These are phyloP conservation scores for Jimgerdemannia flammicorona DNA, from an alignment of 192 early-diverging fungal species.

Conservation along the genomic window DNA sequence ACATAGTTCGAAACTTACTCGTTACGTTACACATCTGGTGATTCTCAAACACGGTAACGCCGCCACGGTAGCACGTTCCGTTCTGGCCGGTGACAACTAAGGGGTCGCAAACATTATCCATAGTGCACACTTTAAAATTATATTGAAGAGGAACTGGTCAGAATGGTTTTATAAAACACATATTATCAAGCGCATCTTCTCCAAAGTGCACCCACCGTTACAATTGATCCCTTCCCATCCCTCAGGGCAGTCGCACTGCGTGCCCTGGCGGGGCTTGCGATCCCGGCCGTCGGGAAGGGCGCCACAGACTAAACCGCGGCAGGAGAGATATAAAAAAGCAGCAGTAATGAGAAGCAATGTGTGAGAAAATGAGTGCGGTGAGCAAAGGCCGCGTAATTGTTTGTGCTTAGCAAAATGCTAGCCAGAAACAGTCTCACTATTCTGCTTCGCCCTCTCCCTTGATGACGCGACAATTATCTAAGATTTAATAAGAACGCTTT, in stretches of 20 bases:
- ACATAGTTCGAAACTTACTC: constrained; percentile 41
- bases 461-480: too few relatives aligned
- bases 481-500: too few relatives aligned
- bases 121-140: constrained; percentile 48
- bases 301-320: constrained; percentile 57
- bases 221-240: constrained; percentile 95
- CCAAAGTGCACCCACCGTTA: constrained; percentile 54
- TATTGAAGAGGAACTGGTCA: not conserved
- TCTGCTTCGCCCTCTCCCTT: too few relatives aligned
- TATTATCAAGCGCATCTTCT: too few relatives aligned
- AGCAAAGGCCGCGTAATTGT: too few relatives aligned
- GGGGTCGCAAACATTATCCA: constrained; percentile 60
- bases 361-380: too few relatives aligned
- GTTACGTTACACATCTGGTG: constrained; percentile 73
- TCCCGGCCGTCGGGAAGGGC: constrained; percentile 62
- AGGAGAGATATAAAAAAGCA: not conserved
- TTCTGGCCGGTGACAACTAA: constrained; percentile 65
- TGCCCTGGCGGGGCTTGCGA: constrained; percentile 47
- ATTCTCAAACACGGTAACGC: constrained; percentile 62
- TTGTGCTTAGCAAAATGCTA: too few relatives aligned
- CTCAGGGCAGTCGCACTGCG: constrained; percentile 71
- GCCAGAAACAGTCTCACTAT: too few relatives aligned
- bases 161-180: too few relatives aligned
- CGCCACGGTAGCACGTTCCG: constrained; percentile 75
- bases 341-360: not conserved